A percentile compares a stretch with the other conserved stretches of the same genome.
phyloP scores from a whole-genome alignment of 495 filamentous ascomycete genomes.

The Xanthoparmelia taractica region DNA sequence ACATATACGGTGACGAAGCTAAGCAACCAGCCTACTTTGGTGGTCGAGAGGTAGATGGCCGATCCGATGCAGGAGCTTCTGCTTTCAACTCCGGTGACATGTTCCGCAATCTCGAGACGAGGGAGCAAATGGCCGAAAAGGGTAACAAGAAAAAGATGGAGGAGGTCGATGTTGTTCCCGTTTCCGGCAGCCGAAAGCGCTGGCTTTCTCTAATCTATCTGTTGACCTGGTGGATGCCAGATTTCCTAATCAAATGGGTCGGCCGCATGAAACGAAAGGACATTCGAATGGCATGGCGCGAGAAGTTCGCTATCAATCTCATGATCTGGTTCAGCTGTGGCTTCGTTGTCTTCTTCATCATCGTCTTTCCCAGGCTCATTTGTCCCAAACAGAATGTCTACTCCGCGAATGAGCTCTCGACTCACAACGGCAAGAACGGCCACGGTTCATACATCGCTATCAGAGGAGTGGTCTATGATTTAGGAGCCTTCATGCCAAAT shows the following conservation, averaged over 20 bases:
- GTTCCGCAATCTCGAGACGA: slow-evolving; percentile 94
- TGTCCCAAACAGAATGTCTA: slow-evolving; percentile 88
- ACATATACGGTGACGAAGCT: slow-evolving; percentile 62
- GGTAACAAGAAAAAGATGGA: slow-evolving; percentile 84
- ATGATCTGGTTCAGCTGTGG: slow-evolving; percentile 88
- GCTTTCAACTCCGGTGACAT: slow-evolving; percentile 89
- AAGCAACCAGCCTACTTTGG: slow-evolving; percentile 73
- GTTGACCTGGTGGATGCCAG: slow-evolving; percentile 80
- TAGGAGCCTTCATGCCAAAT: slow-evolving; percentile 60
- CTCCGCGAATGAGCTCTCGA: slow-evolving; percentile 66
- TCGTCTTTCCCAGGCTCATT: slow-evolving; percentile 78
- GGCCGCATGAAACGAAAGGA: slow-evolving; percentile 90
- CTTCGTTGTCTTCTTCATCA: slow-evolving; percentile 76
- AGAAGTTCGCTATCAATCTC: slow-evolving; percentile 97
- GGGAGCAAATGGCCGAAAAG: slow-evolving; percentile 90
- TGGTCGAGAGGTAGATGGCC: slow-evolving; percentile 69
- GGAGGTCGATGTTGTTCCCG: slow-evolving; percentile 75
- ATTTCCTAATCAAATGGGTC: slow-evolving; percentile 68
- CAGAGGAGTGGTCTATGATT: slow-evolving; percentile 82
- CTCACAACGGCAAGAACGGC: slow-evolving; percentile 64
- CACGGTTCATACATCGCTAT: slow-evolving; percentile 63
- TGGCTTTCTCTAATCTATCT: slow-evolving; percentile 86
- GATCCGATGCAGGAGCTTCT: slow-evolving; percentile 83
- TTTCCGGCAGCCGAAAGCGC: slow-evolving; percentile 76
- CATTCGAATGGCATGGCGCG: slow-evolving; percentile 88